These are phyloP conservation scores for Hymenoscyphus repandus DNA, from an alignment of 2,329 filamentous ascomycete species.

Conservation along the genomic window DNA sequence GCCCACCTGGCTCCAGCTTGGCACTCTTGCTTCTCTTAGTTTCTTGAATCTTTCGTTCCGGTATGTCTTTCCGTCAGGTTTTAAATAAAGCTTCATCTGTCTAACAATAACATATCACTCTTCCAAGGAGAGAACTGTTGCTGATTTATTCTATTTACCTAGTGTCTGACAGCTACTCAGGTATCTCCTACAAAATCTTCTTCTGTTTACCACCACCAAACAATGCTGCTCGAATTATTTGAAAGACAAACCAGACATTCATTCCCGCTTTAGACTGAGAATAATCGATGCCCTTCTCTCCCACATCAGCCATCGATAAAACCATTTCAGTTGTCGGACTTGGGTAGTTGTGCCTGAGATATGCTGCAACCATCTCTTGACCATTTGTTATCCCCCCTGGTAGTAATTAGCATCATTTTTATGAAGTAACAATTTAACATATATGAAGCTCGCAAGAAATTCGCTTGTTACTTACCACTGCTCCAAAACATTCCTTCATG, in stretches of 20 bases:
- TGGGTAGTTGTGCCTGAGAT: constrained; percentile 39
- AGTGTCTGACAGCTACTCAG: too few relatives aligned
- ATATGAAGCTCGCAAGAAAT: background rate
- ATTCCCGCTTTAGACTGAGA: constrained; percentile 32
- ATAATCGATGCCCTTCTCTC: constrained; percentile 43
- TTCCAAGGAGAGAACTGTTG: too few relatives aligned
- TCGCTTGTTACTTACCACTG: constrained; percentile 34
- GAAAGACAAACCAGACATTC: constrained; percentile 34
- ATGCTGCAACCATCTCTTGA: constrained; percentile 50
- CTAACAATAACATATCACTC: too few relatives aligned
- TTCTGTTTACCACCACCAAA: constrained; percentile 19
- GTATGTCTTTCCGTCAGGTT: too few relatives aligned
- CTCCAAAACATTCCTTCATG: constrained; percentile 51
- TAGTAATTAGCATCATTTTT: constrained; percentile 5
- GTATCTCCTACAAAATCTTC: constrained; percentile 3
- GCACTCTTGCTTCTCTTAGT: too few relatives aligned
- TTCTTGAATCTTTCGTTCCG: too few relatives aligned
- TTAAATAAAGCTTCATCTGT: too few relatives aligned
- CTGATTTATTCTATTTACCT: too few relatives aligned
- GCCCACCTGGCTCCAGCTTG: too few relatives aligned
- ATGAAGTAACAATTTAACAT: too few relatives aligned
- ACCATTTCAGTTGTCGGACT: constrained; percentile 41
- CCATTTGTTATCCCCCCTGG: constrained; percentile 47
- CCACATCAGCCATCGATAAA: constrained; percentile 42
- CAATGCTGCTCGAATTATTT: constrained; percentile 35